A percentile compares a stretch with the other conserved stretches of the same genome.
Conservation (phyloP, 148 eudicot genomes). For the Chenopodium quinoa region DNA sequence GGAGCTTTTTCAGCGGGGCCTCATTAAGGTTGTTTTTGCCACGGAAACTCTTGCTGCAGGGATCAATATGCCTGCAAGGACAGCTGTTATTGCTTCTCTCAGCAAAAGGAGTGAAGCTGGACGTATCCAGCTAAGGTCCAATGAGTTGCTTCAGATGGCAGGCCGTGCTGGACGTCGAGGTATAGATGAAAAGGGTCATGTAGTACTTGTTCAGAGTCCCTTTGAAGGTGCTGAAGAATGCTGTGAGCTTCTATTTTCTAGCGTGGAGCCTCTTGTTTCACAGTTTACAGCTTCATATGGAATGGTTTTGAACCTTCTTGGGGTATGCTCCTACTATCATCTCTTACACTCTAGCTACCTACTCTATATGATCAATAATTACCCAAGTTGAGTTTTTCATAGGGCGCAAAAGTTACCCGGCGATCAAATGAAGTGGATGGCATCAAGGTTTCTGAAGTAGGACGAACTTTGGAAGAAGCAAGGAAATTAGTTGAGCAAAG, state of each 20-base stretch:
- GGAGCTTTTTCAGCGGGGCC: slow-evolving; percentile 89
- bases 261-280: slow-evolving; percentile 90
- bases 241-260: slow-evolving; percentile 86
- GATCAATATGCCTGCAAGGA: slow-evolving; percentile 98
- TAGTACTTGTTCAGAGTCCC: slow-evolving; percentile 85
- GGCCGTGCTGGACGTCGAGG: slow-evolving; percentile 99
- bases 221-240: slow-evolving; percentile 94
- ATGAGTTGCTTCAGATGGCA: slow-evolving; percentile 97
- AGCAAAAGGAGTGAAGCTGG: slow-evolving; percentile 93
- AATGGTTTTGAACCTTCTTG: slow-evolving; percentile 98
- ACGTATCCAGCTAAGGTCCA: slow-evolving; percentile 65
- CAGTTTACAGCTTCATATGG: slow-evolving; percentile 99
- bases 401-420: slow-evolving; percentile 88
- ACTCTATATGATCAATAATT: slow-evolving; percentile 14
- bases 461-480: slow-evolving; percentile 91
- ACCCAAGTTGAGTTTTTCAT: slow-evolving; percentile 21
- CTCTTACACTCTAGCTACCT: slow-evolving; percentile 1
- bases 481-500: slow-evolving; percentile 94
- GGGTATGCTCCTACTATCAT: slow-evolving; percentile 43
- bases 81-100: slow-evolving; percentile 90
- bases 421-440: slow-evolving; percentile 56
- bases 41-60: slow-evolving; percentile 99
- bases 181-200: slow-evolving; percentile 91
- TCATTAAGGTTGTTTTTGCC: slow-evolving; percentile 94
- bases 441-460: slow-evolving; percentile 46